Evolutionary conservation across 2,329 filamentous ascomycete genomes (phyloP), one percentile per base, ranked within the genome.

Genomic region (Bipolaris victoriae): DNA sequence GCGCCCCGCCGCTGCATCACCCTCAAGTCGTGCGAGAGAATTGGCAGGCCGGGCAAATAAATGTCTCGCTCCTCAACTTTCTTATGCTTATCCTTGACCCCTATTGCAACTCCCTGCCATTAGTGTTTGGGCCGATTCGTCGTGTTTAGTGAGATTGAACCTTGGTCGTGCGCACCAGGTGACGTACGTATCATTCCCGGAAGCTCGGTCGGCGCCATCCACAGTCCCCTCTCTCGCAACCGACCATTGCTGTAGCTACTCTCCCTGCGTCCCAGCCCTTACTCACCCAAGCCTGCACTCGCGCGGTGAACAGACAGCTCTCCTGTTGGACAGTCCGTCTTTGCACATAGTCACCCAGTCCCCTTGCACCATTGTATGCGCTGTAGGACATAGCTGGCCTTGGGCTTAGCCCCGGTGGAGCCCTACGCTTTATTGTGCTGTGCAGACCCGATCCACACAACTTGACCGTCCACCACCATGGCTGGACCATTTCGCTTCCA

Each of bases 391-490:
- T 39, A 49, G 43, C 55, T 16, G 41, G 18, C 31, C 43, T 58
- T 58, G 66, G 65, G 67, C 62, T 40, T 49, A n/a, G 62, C 62
- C 66, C 63, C 57, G 15, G 52, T 47, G 44, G 48, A 49, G 53
- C 49, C 40, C 22, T 43, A 31, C 15, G 35, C 18, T 52, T 26
- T 49, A 26, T 10, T 15, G 46, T 51, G 40, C 37, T 56, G 49
- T 40, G 48, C 50, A 51, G 15, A 40, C 24, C 45, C 45, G 26
- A 49, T 26, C 37, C 51, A 18, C 45, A 18, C 15, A 50, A 37
- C 49, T 33, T 35, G 37, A 37, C 55, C 16, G 39, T 36, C 24
- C 66, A 62, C 33, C 50, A 76, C 22, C 68, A 72, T 29, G 26
- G 26, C 26, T 29, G 26, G 26, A 29, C 26, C 26, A 29, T 29